Conservation (phyloP, 129 eudicot species). For the Chrysanthemum seticuspe region DNA sequence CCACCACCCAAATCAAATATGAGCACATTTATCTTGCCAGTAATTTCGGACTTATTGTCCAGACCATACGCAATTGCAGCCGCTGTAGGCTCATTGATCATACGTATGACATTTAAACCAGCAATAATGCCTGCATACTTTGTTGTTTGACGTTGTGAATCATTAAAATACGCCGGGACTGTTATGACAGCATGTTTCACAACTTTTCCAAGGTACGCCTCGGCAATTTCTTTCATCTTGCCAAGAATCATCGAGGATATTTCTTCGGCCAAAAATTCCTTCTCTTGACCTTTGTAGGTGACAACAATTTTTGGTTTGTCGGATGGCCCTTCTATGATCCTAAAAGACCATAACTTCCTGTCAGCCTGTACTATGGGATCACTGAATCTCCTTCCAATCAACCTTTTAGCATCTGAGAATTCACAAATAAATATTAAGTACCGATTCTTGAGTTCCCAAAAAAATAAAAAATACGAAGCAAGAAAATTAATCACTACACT, state of each 20-base stretch:
- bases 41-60: constrained; percentile 12
- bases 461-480: no score
- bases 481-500: background rate
- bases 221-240: constrained; percentile 31
- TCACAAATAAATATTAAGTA: no score
- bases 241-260: constrained; percentile 30
- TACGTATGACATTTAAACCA: constrained; percentile 13
- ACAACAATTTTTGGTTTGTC: constrained; percentile 28
- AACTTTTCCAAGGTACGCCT: constrained; percentile 13
- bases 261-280: constrained; percentile 28
- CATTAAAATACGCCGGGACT: constrained; percentile 21
- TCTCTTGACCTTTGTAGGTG: constrained; percentile 17
- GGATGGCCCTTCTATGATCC: constrained; percentile 7
- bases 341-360: constrained; percentile 23
- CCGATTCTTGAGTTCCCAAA: no score
- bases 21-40: constrained; percentile 23
- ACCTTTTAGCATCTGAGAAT: no score
- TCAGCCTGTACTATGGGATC: constrained; percentile 16
- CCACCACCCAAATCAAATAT: constrained; percentile 32
- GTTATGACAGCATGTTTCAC: constrained; percentile 20
- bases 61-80: constrained; percentile 28
- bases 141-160: constrained; percentile 30
- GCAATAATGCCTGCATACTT: constrained; percentile 24
- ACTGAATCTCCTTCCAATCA: no score
- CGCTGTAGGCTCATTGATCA: constrained; percentile 43